Percentiles rank a stretch among this genome's conserved stretches.
These are phyloP conservation scores for Cryptococcus wingfieldii DNA, from an alignment of 1,284 basidiomycete species.

Conservation along the genomic window DNA sequence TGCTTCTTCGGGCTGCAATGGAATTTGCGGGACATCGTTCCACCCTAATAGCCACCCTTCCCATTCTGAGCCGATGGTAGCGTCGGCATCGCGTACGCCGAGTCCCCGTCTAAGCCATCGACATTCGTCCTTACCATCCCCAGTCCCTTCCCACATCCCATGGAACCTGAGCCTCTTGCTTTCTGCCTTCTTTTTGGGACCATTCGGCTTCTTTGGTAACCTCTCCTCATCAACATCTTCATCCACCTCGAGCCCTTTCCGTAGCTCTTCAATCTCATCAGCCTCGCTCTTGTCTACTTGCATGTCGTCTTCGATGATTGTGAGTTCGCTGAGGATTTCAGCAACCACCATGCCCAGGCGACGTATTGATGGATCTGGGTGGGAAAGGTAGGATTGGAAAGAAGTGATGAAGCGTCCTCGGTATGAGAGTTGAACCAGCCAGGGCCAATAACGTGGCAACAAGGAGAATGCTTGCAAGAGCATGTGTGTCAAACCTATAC, in stretches of 20 bases:
- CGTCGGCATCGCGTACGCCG: constrained; percentile 55
- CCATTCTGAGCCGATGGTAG: constrained; percentile 28
- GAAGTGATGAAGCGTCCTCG: constrained; percentile 66
- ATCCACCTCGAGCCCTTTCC: constrained; percentile 38
- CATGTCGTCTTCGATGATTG: constrained; percentile 19
- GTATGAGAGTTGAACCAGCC: constrained; percentile 45
- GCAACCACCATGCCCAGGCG: constrained; percentile 91
- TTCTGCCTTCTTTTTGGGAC: constrained; percentile 27
- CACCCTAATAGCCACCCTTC: constrained; percentile 38
- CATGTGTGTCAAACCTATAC: constrained; percentile 63
- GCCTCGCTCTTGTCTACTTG: constrained; percentile 10
- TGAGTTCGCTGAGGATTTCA: constrained; percentile 57
- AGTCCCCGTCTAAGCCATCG: constrained; percentile 57
- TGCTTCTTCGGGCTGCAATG: not conserved
- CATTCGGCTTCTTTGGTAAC: not conserved
- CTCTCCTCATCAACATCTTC: constrained; percentile 17
- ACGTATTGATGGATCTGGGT: constrained; percentile 70
- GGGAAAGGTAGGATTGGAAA: constrained; percentile 70
- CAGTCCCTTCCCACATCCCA: constrained; percentile 70
- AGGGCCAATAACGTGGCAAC: constrained; percentile 54
- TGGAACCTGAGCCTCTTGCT: constrained; percentile 71
- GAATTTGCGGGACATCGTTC: constrained; percentile 7
- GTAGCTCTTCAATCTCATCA: constrained; percentile 40
- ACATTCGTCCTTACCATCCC: constrained; percentile 65
- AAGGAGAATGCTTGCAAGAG: constrained; percentile 63